phyloP scores from a whole-genome alignment of 2,329 filamentous ascomycete genomes.

The Diaporthe ampelina region DNA sequence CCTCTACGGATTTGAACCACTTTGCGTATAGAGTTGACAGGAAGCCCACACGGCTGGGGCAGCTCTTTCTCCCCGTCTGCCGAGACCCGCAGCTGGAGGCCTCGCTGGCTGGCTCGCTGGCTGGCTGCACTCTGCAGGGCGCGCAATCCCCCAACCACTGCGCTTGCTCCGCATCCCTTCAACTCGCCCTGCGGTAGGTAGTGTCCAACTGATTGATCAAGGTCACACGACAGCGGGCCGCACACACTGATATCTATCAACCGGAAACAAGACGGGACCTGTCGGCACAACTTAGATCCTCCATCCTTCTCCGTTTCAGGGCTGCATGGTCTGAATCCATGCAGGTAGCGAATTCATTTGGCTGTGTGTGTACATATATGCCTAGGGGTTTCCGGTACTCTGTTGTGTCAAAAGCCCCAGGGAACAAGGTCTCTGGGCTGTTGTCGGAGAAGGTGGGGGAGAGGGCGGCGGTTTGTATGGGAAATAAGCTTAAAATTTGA shows the following conservation, averaged over 20 bases:
- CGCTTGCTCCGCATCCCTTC: background rate
- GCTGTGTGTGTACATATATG: background rate
- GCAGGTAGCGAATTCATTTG: background rate
- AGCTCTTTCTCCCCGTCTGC: background rate
- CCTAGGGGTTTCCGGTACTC: too few species aligned
- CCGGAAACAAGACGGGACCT: background rate
- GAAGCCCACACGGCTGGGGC: background rate
- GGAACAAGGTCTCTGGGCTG: slow-evolving; percentile 12
- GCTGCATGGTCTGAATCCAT: background rate
- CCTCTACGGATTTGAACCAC: background rate
- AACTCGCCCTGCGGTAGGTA: background rate
- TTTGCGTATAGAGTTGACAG: background rate
- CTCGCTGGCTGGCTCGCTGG: slow-evolving; percentile 3
- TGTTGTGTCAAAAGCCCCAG: background rate
- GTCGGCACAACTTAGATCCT: background rate
- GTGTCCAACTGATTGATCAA: background rate
- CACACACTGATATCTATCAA: background rate
- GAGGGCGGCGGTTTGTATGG: background rate
- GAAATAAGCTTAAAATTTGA: slow-evolving; percentile 33
- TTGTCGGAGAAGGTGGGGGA: background rate
- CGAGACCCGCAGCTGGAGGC: slow-evolving; percentile 19
- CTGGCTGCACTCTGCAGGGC: background rate
- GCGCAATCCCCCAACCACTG: background rate
- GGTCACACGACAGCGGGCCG: background rate
- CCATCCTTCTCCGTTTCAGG: background rate